A percentile compares a stretch with the other conserved stretches of the same genome.
Evolutionary conservation across 305 asterid genomes (phyloP).

Genomic region (Fraxinus dipetala): DNA sequence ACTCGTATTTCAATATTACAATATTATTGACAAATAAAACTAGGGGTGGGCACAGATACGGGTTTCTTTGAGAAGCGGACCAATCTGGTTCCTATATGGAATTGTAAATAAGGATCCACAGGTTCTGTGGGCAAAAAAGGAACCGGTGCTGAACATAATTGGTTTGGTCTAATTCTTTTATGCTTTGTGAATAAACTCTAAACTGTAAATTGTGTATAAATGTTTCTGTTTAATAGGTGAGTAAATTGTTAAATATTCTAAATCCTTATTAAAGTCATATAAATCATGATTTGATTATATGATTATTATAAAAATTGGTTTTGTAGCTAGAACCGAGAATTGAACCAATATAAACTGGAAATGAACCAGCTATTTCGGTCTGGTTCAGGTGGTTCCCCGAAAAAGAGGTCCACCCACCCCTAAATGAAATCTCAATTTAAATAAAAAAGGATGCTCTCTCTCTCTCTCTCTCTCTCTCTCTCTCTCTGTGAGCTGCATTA

Average conservation of each 20-base stretch:
- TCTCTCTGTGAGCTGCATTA: constrained; percentile 8
- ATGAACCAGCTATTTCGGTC: neutral
- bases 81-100: neutral
- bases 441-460: neutral
- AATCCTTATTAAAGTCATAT: neutral
- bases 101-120: neutral
- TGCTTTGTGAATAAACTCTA: neutral
- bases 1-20: neutral
- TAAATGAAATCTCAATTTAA: neutral
- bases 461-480: too few relatives aligned
- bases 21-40: neutral
- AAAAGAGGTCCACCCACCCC: neutral
- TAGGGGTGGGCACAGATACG: neutral
- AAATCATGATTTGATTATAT: neutral
- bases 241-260: neutral
- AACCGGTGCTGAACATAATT: neutral
- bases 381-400: neutral
- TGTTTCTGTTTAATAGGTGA: neutral
- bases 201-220: neutral
- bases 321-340: neutral
- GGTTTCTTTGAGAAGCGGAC: neutral
- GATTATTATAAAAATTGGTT: neutral
- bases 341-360: neutral
- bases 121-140: neutral
- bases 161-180: neutral